phyloP scores from a whole-genome alignment of 2,329 filamentous ascomycete species.

The Metarhizium humberi region DNA sequence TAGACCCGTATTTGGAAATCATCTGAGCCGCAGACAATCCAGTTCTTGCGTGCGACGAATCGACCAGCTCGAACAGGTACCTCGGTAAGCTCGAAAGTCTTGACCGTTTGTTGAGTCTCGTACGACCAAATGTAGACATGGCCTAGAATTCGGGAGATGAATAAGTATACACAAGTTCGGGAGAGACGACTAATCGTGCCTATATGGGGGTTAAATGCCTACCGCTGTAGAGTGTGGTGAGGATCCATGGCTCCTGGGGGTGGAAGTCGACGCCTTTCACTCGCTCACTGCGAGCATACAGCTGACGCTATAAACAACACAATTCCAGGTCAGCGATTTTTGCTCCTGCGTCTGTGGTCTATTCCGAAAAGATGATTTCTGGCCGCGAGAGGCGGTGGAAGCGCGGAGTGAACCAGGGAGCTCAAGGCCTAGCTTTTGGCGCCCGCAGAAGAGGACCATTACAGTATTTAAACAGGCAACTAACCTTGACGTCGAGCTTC shows the following conservation, averaged over 20 bases:
- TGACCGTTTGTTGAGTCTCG: conserved; percentile 92
- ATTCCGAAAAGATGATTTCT: neutral
- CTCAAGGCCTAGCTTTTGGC: neutral
- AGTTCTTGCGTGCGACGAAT: conserved; percentile 97
- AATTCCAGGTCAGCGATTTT: neutral
- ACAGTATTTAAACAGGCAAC: conserved; percentile 7
- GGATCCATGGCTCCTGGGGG: conserved; percentile 90
- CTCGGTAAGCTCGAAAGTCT: conserved; percentile 98
- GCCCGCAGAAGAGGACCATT: neutral
- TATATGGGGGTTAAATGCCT: conserved; percentile 12
- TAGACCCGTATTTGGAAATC: conserved; percentile 84
- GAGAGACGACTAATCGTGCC: neutral
- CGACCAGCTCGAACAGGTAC: conserved; percentile 94
- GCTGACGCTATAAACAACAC: conserved; percentile 27
- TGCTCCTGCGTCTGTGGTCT: neutral
- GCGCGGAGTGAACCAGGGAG: neutral
- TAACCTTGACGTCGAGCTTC: conserved; percentile 34
- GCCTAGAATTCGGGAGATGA: conserved; percentile 39
- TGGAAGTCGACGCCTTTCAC: conserved; percentile 98
- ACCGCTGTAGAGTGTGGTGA: conserved; percentile 95
- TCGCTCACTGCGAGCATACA: conserved; percentile 75
- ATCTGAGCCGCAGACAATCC: conserved; percentile 94
- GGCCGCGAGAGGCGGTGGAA: conserved; percentile 6
- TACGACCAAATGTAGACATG: conserved; percentile 99
- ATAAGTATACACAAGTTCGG: neutral